Percentiles rank a stretch among this genome's conserved stretches.
Evolutionary conservation across 2,329 filamentous ascomycete species (phyloP).

Genomic region (Alternaria angustiovoidea): DNA sequence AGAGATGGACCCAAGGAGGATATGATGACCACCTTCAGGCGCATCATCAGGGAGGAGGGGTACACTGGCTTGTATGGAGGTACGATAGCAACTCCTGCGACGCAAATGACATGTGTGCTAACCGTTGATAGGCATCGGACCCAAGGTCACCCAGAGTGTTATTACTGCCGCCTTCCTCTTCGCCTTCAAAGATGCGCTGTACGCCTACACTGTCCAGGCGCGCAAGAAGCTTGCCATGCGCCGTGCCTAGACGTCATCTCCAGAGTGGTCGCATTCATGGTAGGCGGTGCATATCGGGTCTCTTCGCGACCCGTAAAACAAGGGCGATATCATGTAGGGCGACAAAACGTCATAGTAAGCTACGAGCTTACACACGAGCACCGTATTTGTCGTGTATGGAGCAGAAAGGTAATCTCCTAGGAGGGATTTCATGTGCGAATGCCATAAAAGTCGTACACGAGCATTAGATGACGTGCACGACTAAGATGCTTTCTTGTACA

Average conservation of each 20-base stretch:
- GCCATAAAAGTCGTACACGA: too few relatives aligned
- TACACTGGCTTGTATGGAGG: constrained; percentile 92
- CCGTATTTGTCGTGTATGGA: neutral
- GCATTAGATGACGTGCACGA: too few relatives aligned
- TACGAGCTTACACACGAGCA: neutral
- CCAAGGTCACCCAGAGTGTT: constrained; percentile 96
- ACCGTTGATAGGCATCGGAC: constrained; percentile 75
- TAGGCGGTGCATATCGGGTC: neutral
- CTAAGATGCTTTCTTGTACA: too few relatives aligned
- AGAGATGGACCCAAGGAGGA: constrained; percentile 79
- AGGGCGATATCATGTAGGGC: neutral
- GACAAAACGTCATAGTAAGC: neutral
- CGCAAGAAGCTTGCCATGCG: constrained; percentile 54
- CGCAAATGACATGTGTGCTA: neutral
- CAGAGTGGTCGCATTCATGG: neutral
- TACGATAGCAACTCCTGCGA: constrained; percentile 52
- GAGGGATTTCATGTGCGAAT: neutral
- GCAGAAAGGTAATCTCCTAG: neutral
- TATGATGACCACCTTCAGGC: constrained; percentile 77
- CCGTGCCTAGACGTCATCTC: neutral
- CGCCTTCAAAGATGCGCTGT: constrained; percentile 96
- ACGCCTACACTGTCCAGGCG: constrained; percentile 78
- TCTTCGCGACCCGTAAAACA: neutral
- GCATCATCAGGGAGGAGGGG: constrained; percentile 88
- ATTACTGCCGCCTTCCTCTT: constrained; percentile 96